Evolutionary conservation across 805 yeast species (phyloP).

Genomic region (Myxozyma lipomycoides): DNA sequence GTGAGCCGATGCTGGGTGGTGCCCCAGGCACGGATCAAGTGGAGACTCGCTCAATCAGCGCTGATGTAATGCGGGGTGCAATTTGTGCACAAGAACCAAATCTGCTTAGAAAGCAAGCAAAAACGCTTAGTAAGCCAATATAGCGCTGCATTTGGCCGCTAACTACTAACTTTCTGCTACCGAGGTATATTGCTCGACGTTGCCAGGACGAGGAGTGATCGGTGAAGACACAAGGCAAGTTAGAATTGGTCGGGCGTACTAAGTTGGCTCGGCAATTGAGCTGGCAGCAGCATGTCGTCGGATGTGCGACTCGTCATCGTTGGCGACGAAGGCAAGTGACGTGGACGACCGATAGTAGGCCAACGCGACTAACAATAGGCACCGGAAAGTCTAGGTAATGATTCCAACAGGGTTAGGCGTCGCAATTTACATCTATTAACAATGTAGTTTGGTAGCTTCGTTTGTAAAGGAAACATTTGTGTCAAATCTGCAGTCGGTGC

Average conservation of each 20-base stretch:
- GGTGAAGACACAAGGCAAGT: too few relatives aligned
- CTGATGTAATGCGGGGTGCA: not conserved
- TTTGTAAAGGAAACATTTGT: conserved; percentile 74
- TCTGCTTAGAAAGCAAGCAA: too few relatives aligned
- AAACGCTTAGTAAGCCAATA: too few relatives aligned
- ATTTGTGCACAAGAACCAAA: too few relatives aligned
- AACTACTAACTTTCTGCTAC: too few relatives aligned
- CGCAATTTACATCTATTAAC: not conserved
- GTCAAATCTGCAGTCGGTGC: conserved; percentile 67
- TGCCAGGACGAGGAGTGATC: too few relatives aligned
- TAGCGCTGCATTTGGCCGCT: too few relatives aligned
- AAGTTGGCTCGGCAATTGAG: too few relatives aligned
- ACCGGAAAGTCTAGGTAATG: conserved; percentile 30
- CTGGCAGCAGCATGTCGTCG: conserved; percentile 24
- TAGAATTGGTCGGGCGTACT: too few relatives aligned
- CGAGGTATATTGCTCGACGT: too few relatives aligned
- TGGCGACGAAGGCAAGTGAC: conserved; percentile 56
- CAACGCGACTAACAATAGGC: conserved; percentile 16
- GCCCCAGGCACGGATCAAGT: too few relatives aligned
- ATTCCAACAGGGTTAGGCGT: not conserved
- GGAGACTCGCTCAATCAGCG: not conserved
- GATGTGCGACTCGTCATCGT: conserved; percentile 77
- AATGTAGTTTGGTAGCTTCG: conserved; percentile 61
- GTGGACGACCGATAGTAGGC: too few relatives aligned
- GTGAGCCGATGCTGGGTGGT: not conserved